phyloP scores from a whole-genome alignment of 345 rosid genomes.

The Bretschneidera sinensis region DNA sequence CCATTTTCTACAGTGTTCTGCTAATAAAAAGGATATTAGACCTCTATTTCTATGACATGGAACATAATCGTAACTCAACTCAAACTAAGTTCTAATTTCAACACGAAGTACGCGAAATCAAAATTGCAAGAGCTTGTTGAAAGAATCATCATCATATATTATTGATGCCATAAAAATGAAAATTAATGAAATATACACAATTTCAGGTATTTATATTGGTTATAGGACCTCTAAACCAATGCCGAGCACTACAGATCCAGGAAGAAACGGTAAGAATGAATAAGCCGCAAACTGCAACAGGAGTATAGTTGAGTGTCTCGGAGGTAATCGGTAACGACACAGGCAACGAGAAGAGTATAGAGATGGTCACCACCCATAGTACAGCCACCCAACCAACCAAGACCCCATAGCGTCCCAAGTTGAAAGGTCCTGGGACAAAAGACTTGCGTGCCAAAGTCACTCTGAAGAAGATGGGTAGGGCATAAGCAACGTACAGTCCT shows the following conservation, averaged over 20 bases:
- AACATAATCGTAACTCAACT: no score
- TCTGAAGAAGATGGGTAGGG: constrained; percentile 75
- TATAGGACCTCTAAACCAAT: constrained; percentile 86
- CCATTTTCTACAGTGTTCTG: no score
- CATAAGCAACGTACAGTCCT: constrained; percentile 92
- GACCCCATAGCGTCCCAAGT: constrained; percentile 61
- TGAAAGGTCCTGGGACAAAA: constrained; percentile 76
- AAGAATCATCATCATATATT: neutral
- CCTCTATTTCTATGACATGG: no score
- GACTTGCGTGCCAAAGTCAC: constrained; percentile 77
- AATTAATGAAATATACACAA: neutral
- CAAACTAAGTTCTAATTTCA: constrained; percentile 3
- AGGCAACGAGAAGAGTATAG: constrained; percentile 88
- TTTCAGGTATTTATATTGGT: constrained; percentile 50
- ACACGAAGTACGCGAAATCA: neutral
- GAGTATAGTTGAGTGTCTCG: constrained; percentile 89
- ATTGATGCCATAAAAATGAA: neutral
- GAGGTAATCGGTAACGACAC: constrained; percentile 75
- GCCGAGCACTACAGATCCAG: constrained; percentile 69
- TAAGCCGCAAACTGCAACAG: constrained; percentile 80
- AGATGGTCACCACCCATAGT: constrained; percentile 83
- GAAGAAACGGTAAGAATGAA: constrained; percentile 41
- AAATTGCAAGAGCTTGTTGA: neutral
- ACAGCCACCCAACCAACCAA: constrained; percentile 84
- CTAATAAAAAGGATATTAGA: no score